Conservation (phyloP, 768 basidiomycete species). For the Paxillus rubicundulus region DNA sequence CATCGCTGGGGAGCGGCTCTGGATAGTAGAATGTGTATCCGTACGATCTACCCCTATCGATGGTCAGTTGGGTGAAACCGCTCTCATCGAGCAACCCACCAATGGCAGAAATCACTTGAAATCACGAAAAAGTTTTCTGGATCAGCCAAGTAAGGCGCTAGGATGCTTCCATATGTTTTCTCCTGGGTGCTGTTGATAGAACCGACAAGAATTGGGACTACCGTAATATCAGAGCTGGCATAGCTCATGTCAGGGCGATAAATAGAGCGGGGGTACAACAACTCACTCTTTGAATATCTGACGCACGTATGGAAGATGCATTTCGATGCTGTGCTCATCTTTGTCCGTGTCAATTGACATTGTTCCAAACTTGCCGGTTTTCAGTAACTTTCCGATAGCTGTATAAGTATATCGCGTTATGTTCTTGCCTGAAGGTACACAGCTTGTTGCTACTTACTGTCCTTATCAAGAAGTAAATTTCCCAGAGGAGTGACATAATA, state of each 20-base stretch:
- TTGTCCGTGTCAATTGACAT: slow-evolving; percentile 75
- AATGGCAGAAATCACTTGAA: slow-evolving; percentile 98
- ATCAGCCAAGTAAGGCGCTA: slow-evolving; percentile 78
- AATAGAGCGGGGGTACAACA: background rate
- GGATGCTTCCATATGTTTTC: slow-evolving; percentile 57
- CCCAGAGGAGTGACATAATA: slow-evolving; percentile 87
- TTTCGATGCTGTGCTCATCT: slow-evolving; percentile 96
- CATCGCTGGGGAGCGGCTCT: slow-evolving; percentile 46
- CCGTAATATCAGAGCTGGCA: slow-evolving; percentile 63
- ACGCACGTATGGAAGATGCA: slow-evolving; percentile 92
- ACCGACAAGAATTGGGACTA: slow-evolving; percentile 92
- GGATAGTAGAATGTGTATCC: slow-evolving; percentile 88
- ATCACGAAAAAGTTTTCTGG: slow-evolving; percentile 85
- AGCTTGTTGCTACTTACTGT: slow-evolving; percentile 51
- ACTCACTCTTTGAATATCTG: slow-evolving; percentile 79
- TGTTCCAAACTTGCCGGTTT: slow-evolving; percentile 51
- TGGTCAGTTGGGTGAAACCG: background rate
- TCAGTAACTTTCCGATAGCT: slow-evolving; percentile 18
- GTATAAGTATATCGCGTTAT: slow-evolving; percentile 4
- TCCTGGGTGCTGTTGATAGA: slow-evolving; percentile 62
- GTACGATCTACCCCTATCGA: slow-evolving; percentile 75
- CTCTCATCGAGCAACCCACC: slow-evolving; percentile 46
- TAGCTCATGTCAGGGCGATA: slow-evolving; percentile 2
- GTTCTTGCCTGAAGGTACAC: background rate
- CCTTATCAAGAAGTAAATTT: slow-evolving; percentile 69